These are phyloP conservation scores for Gossypium lobatum DNA, from an alignment of 441 rosid species.

Conservation along the genomic window DNA sequence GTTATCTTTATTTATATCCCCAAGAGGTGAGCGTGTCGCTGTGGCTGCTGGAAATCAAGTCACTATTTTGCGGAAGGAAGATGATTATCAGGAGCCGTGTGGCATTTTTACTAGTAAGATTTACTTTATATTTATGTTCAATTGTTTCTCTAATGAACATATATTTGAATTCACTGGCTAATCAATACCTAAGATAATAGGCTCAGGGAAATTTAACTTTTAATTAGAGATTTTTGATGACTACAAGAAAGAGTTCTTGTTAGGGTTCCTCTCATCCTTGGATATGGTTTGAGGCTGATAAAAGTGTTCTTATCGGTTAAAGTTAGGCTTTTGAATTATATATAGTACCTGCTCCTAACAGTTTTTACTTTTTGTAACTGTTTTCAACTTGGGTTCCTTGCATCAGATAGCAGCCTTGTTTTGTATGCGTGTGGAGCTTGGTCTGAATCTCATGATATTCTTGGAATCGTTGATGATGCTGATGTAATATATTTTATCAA, in stretches of 20 bases:
- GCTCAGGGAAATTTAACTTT: not conserved
- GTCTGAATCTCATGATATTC: constrained; percentile 81
- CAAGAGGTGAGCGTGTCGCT: constrained; percentile 71
- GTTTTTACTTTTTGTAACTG: constrained; percentile 1
- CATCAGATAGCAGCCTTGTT: constrained; percentile 47
- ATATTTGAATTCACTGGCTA: not conserved
- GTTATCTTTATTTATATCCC: constrained; percentile 62
- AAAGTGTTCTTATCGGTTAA: not conserved
- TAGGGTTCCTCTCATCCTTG: not conserved
- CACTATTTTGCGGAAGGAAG: constrained; percentile 61
- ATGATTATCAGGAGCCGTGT: constrained; percentile 65
- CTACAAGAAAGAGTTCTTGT: not conserved
- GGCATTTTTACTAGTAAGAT: constrained; percentile 66
- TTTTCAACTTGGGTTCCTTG: constrained; percentile 30
- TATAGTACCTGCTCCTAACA: not conserved
- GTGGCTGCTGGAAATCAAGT: constrained; percentile 71
- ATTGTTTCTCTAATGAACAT: not conserved
- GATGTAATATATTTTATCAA: constrained; percentile 67
- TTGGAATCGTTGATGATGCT: constrained; percentile 66
- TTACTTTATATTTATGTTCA: constrained; percentile 9
- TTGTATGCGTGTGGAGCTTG: constrained; percentile 69
- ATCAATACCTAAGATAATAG: not conserved
- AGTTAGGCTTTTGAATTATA: not conserved
- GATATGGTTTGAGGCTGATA: not conserved
- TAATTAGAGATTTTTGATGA: not conserved